Evolutionary conservation across 208 protist species (phyloP).

Genomic region (Jaenimonas drosophilae): DNA sequence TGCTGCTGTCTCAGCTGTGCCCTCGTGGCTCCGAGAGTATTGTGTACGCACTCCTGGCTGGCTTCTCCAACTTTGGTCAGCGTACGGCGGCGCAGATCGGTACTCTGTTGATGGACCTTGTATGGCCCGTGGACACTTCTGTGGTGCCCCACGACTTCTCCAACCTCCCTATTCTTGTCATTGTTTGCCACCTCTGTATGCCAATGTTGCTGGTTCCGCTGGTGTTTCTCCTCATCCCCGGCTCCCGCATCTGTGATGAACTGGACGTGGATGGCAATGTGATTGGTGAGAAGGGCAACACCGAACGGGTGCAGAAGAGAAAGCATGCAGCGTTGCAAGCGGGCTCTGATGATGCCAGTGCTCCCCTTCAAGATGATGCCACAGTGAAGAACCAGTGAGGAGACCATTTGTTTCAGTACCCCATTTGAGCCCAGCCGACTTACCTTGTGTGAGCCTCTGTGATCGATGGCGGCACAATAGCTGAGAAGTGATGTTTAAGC

Average conservation of each 20-base stretch:
- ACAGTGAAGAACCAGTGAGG: no score
- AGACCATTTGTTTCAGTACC: no score
- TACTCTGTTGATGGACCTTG: constrained; percentile 43
- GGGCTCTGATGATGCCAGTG: no score
- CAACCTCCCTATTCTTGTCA: constrained; percentile 27
- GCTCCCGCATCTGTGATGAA: constrained; percentile 32
- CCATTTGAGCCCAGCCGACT: no score
- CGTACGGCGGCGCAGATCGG: constrained; percentile 25
- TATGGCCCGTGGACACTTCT: constrained; percentile 26
- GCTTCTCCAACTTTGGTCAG: constrained; percentile 68
- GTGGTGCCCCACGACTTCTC: constrained; percentile 35
- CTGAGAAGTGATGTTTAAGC: no score
- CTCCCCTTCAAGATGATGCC: no score
- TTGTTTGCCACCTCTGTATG: constrained; percentile 22
- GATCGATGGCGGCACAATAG: no score
- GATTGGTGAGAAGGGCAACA: no score
- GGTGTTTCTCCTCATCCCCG: constrained; percentile 20
- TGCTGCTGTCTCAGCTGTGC: constrained; percentile 77
- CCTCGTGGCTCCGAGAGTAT: constrained; percentile 70
- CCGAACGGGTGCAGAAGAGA: no score
- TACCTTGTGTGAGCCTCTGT: no score
- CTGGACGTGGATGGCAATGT: constrained; percentile 9
- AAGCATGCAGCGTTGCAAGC: no score
- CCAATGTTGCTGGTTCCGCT: constrained; percentile 35
- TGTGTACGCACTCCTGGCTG: constrained; percentile 76